Conservation (phyloP, 1,284 basidiomycete genomes). For the Omphalotus olearius region DNA sequence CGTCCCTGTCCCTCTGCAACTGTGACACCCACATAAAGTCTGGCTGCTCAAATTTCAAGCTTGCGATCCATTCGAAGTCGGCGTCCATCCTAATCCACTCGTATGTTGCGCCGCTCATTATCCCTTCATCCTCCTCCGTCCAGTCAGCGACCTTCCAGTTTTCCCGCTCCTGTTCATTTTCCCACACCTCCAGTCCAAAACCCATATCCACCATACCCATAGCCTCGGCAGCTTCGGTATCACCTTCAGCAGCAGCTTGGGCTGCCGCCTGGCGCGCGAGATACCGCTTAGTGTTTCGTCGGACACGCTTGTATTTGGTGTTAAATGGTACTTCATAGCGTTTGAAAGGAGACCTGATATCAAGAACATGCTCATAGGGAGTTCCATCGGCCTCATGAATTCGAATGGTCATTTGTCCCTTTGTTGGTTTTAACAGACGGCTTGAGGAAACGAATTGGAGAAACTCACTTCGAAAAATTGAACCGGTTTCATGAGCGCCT, state of each 20-base stretch:
- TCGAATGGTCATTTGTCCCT: conserved; percentile 97
- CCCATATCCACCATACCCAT: conserved; percentile 94
- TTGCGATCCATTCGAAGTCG: conserved; percentile 98
- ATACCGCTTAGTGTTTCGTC: conserved; percentile 92
- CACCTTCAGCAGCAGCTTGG: conserved; percentile 88
- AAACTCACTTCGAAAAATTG: conserved; percentile 74
- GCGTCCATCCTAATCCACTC: conserved; percentile 99
- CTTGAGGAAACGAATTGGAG: conserved; percentile 9
- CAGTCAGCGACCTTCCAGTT: conserved; percentile 97
- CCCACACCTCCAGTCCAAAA: conserved; percentile 96
- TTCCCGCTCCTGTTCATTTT: conserved; percentile 88
- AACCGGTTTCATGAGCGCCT: conserved; percentile 76
- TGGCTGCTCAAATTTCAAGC: conserved; percentile 90
- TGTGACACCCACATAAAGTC: conserved; percentile 99
- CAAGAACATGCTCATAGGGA: conserved; percentile 97
- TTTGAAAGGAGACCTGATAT: conserved; percentile 84
- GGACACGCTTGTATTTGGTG: conserved; percentile 98
- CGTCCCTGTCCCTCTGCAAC: conserved; percentile 93
- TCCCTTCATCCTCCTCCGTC: conserved; percentile 94
- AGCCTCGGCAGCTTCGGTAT: conserved; percentile 87
- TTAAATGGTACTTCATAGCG: conserved; percentile 98
- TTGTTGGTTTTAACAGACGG: conserved; percentile 13
- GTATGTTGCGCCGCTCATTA: conserved; percentile 93
- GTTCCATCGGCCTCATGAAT: conserved; percentile 99
- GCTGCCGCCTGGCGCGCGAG: conserved; percentile 92